Percentiles rank a stretch among this genome's conserved stretches.
Evolutionary conservation across 208 protist genomes (phyloP).

Genomic region (Endotrypanum monterogeii): DNA sequence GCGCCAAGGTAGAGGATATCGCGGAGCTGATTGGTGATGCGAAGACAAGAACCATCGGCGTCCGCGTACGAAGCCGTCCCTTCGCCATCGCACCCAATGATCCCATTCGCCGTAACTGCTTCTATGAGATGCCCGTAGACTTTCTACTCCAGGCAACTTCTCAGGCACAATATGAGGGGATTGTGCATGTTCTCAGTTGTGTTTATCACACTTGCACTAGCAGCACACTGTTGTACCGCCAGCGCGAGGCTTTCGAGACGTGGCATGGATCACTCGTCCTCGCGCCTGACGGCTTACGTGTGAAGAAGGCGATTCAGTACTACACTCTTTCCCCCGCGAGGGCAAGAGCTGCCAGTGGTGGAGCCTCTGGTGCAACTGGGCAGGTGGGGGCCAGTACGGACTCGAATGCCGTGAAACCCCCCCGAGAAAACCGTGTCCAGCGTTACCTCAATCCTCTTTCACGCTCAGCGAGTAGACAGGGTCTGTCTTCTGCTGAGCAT

Average conservation of each 20-base stretch:
- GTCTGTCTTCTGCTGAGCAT: neutral
- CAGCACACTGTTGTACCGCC: slow-evolving; percentile 22
- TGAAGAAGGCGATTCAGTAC: slow-evolving; percentile 29
- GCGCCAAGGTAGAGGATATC: slow-evolving; percentile 47
- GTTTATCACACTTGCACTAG: slow-evolving; percentile 20
- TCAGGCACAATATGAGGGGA: slow-evolving; percentile 4
- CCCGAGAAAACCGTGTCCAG: too few species aligned
- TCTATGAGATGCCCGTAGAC: slow-evolving; percentile 55
- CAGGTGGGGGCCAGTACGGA: too few species aligned
- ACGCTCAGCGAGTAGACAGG: too few species aligned
- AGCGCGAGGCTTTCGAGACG: slow-evolving; percentile 11
- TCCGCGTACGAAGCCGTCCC: slow-evolving; percentile 37
- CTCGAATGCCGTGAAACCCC: neutral
- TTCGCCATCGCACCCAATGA: slow-evolving; percentile 20
- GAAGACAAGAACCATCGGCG: slow-evolving; percentile 19
- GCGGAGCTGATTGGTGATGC: slow-evolving; percentile 29
- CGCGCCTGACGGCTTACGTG: slow-evolving; percentile 37
- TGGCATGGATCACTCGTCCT: slow-evolving; percentile 33
- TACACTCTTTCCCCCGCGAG: neutral
- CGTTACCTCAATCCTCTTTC: too few species aligned
- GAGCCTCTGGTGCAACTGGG: neutral
- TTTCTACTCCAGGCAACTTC: slow-evolving; percentile 25
- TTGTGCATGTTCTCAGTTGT: slow-evolving; percentile 17
- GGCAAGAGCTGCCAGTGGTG: neutral
- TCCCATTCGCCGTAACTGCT: slow-evolving; percentile 14